Evolutionary conservation across 208 protist species (phyloP), one percentile per base, ranked within the genome.

Genomic region (Spongospora subterranea): DNA sequence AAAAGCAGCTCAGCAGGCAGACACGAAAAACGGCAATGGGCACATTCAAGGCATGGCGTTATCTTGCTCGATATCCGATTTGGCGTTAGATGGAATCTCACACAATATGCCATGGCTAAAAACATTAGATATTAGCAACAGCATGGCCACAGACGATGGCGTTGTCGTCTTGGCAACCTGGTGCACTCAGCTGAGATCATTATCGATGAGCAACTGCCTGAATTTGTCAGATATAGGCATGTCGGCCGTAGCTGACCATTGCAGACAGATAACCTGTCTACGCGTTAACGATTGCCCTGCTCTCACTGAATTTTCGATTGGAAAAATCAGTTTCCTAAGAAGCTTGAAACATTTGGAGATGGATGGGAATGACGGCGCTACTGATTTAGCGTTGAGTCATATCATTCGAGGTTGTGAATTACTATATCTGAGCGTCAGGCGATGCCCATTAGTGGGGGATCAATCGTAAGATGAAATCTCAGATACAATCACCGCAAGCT

Each of bases 391-490:
- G 6, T 45, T 82, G n/a, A 43, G 17, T 13, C 71, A 82, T 35
- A 82, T 82, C n/a, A 82, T 82, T 82, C 71, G 71, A 6, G 6
- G 6, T 43, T 82, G 71, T n/a, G 35, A 35, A 40, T 13, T 82
- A 20, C 6, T 20, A 35, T 35, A 45, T n/a, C 35, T 82, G 17
- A 82, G 71, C 71, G 40, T 82, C 71, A 6, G 35, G n/a, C 11
- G 35, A 20, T 82, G 71, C 71, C 71, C 71, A 6, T 43, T 82
- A 82, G n/a, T 82, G 17, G 40, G 35, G 13, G 71, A 82, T n/a
- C 71, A 45, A 82, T 45, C 71, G 71, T 82, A 82, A 20, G 71
- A n/a, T 6, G 6, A 40, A 43, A 40, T 6, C 6, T 20, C 6
- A 82, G 17, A 35, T 20, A 35, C 71, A 82, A n/a, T n/a, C n/a